Conservation (phyloP, 2,329 filamentous ascomycete species). For the Chrysoporthe austroafricana region DNA sequence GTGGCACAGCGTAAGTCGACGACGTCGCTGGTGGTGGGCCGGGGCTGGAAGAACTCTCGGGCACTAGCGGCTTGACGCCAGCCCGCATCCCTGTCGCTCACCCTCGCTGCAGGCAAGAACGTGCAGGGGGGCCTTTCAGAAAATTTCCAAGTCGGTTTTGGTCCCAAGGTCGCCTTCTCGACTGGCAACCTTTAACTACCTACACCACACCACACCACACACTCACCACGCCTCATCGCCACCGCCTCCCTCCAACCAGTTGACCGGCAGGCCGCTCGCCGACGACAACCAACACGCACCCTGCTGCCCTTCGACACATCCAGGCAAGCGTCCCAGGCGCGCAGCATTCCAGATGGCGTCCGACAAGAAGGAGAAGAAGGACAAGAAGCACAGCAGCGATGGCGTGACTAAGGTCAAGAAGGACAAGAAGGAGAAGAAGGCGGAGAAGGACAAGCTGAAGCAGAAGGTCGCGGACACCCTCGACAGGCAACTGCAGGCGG, state of each 20-base stretch:
- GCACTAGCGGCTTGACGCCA: slow-evolving; percentile 9
- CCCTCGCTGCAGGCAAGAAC: not conserved
- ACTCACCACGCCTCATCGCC: not conserved
- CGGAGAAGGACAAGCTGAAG: slow-evolving; percentile 74
- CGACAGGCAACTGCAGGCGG: slow-evolving; percentile 66
- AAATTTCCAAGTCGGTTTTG: slow-evolving; percentile 24
- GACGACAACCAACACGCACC: too few relatives aligned
- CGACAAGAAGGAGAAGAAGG: slow-evolving; percentile 64
- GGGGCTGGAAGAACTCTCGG: slow-evolving; percentile 28
- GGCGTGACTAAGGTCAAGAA: slow-evolving; percentile 60
- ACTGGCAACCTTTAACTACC: not conserved
- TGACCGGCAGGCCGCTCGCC: too few relatives aligned
- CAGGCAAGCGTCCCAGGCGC: not conserved
- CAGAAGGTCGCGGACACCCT: slow-evolving; percentile 61
- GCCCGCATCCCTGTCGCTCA: slow-evolving; percentile 1
- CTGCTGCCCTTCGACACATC: too few relatives aligned
- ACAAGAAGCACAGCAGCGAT: slow-evolving; percentile 50
- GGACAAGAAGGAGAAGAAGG: slow-evolving; percentile 69
- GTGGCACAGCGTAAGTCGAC: too few relatives aligned
- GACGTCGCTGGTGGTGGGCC: not conserved
- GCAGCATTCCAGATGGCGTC: slow-evolving; percentile 46
- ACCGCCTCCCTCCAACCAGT: too few relatives aligned
- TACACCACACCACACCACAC: not conserved
- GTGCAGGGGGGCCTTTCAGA: slow-evolving; percentile 5
- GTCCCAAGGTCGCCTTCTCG: not conserved